These are phyloP conservation scores for Chalaropsis thielavioides DNA, from an alignment of 2,329 filamentous ascomycete genomes.

Conservation along the genomic window DNA sequence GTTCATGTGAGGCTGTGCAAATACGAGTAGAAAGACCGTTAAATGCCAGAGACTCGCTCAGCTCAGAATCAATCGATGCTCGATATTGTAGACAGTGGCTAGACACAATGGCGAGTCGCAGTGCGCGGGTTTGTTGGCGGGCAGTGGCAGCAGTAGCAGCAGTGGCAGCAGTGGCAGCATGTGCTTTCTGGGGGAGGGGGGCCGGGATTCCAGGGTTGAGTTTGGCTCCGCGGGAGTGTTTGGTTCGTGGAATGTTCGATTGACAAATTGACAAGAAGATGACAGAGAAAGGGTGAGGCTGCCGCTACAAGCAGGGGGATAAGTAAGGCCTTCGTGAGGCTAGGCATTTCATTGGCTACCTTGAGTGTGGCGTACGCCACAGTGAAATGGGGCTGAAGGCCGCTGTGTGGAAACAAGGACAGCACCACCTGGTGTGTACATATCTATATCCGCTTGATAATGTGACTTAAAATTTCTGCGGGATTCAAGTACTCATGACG, in stretches of 20 bases:
- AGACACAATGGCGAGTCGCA: not conserved
- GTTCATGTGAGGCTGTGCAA: not conserved
- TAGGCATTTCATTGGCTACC: not conserved
- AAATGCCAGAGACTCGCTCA: not conserved
- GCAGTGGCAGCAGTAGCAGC: not conserved
- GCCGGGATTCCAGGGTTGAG: not conserved
- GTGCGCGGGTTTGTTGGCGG: not conserved
- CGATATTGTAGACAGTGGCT: not conserved
- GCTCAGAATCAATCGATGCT: not conserved
- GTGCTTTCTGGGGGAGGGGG: not conserved
- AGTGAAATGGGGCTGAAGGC: not conserved
- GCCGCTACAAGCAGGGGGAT: not conserved
- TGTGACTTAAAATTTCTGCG: not conserved
- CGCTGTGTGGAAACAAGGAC: not conserved
- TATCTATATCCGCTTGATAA: not conserved
- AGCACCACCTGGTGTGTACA: not conserved
- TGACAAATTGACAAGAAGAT: not conserved
- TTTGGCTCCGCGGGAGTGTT: not conserved
- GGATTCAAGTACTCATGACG: not conserved
- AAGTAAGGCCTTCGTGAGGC: not conserved
- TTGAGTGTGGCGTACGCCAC: not conserved
- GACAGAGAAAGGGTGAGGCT: not conserved
- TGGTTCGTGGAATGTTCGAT: not conserved
- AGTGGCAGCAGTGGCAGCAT: not conserved
- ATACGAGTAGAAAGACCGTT: not conserved